phyloP scores from a whole-genome alignment of 2,329 filamentous ascomycete genomes.

The Zopfia rhizophila region DNA sequence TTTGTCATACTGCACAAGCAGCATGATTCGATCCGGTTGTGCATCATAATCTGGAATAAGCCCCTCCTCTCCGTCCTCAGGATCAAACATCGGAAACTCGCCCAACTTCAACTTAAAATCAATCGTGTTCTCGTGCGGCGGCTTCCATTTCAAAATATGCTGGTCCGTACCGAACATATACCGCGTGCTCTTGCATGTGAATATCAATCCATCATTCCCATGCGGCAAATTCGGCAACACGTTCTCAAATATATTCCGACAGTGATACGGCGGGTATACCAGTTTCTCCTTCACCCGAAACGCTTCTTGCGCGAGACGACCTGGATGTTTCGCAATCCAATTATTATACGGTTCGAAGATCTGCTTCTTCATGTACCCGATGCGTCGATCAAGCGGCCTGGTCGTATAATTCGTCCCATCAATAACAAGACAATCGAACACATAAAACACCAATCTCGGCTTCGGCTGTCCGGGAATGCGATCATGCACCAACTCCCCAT shows the following conservation, averaged over 20 bases:
- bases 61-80: slow-evolving; percentile 74
- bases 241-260: slow-evolving; percentile 80
- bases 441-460: slow-evolving; percentile 80
- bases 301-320: slow-evolving; percentile 75
- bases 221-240: slow-evolving; percentile 86
- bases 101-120: slow-evolving; percentile 84
- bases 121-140: slow-evolving; percentile 91
- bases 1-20: slow-evolving; percentile 76
- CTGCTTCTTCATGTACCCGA: slow-evolving; percentile 84
- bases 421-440: slow-evolving; percentile 91
- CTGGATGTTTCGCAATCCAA: slow-evolving; percentile 69
- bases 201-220: slow-evolving; percentile 96
- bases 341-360: slow-evolving; percentile 77
- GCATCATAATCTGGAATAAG: slow-evolving; percentile 80
- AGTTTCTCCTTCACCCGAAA: slow-evolving; percentile 89
- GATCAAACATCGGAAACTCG: slow-evolving; percentile 76
- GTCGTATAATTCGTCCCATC: slow-evolving; percentile 80
- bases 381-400: slow-evolving; percentile 84
- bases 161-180: slow-evolving; percentile 92
- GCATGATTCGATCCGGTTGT: slow-evolving; percentile 72
- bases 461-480: slow-evolving; percentile 70
- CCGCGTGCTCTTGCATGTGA: slow-evolving; percentile 88
- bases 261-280: slow-evolving; percentile 88
- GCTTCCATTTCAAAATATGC: slow-evolving; percentile 98
- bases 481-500: slow-evolving; percentile 94